Evolutionary conservation across 1,284 basidiomycete species (phyloP).

Genomic region (Trichosporon sp.): DNA sequence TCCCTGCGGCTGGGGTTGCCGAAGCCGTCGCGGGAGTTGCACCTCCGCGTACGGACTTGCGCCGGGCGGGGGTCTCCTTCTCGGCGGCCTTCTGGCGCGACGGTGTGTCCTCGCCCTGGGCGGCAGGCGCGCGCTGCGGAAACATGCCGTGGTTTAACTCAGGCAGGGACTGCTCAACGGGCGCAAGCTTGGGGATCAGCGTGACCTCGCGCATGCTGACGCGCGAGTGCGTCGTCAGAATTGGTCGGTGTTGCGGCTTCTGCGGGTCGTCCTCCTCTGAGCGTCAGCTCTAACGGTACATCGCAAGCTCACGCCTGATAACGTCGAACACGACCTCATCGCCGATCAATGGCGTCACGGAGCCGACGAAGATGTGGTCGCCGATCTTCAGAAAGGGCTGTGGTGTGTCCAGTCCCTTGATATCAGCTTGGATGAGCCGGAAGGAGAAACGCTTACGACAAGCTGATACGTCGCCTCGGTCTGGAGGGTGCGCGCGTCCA

Average conservation of each 20-base stretch:
- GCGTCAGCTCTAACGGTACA: background rate
- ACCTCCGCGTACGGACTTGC: background rate
- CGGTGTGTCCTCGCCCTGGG: background rate
- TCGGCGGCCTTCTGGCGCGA: background rate
- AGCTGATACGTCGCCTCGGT: conserved; percentile 41
- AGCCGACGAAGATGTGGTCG: conserved; percentile 44
- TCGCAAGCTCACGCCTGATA: conserved; percentile 32
- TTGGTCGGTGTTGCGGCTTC: conserved; percentile 31
- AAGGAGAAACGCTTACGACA: conserved; percentile 28
- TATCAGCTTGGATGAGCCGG: background rate
- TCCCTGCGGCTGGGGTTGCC: background rate
- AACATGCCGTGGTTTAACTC: conserved; percentile 14
- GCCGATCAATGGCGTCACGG: conserved; percentile 40
- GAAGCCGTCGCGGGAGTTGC: background rate
- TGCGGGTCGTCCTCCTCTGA: conserved; percentile 34
- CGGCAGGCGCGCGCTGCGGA: conserved; percentile 12
- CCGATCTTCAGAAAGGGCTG: conserved; percentile 46
- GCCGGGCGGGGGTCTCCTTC: background rate
- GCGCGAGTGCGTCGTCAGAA: conserved; percentile 27
- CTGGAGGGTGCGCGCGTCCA: conserved; percentile 34
- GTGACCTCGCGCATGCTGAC: conserved; percentile 33
- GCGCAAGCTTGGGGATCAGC: conserved; percentile 11
- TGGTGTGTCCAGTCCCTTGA: conserved; percentile 46
- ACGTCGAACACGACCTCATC: conserved; percentile 44
- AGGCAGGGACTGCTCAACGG: background rate